Percentiles rank a stretch among this genome's conserved stretches.
These are phyloP conservation scores for Penicillium samsonianum DNA, from an alignment of 495 filamentous ascomycete genomes.

Conservation along the genomic window DNA sequence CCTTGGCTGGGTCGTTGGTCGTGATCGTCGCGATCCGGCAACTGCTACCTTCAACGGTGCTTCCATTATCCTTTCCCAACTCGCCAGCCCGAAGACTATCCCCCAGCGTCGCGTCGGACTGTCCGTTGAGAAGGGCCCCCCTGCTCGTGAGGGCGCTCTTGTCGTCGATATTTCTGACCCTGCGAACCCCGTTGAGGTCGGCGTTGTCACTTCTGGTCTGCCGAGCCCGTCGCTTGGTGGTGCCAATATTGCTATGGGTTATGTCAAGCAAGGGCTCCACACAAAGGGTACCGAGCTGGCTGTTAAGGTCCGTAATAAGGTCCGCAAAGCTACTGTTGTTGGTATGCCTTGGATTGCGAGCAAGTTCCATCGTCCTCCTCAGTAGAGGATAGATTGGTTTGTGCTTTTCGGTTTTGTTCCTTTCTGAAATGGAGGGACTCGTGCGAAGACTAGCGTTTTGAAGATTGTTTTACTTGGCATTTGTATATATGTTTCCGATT, in stretches of 20 bases:
- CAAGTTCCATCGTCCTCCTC: constrained; percentile 64
- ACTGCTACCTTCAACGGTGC: constrained; percentile 72
- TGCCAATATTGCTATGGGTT: constrained; percentile 95
- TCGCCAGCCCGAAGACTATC: constrained; percentile 69
- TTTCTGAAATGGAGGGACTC: not conserved
- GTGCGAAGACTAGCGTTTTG: constrained; percentile 13
- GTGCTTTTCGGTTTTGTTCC: not conserved
- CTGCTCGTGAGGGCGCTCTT: constrained; percentile 84
- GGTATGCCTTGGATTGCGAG: constrained; percentile 94
- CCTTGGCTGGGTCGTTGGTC: constrained; percentile 82
- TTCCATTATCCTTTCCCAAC: constrained; percentile 67
- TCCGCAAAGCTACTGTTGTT: constrained; percentile 73
- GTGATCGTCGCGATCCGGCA: constrained; percentile 61
- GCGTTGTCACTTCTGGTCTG: constrained; percentile 84
- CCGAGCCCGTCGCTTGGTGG: constrained; percentile 81
- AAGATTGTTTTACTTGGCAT: not conserved
- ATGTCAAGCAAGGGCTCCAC: constrained; percentile 78
- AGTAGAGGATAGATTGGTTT: constrained; percentile 9
- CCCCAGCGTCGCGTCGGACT: constrained; percentile 75
- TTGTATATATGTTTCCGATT: constrained; percentile 10
- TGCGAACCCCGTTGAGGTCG: constrained; percentile 46
- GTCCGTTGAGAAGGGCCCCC: constrained; percentile 76
- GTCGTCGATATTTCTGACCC: constrained; percentile 66
- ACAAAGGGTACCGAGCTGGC: constrained; percentile 84
- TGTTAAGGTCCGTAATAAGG: constrained; percentile 78